Conservation (phyloP, 1,284 basidiomycete genomes). For the Cutaneotrichosporon spelunceum region DNA sequence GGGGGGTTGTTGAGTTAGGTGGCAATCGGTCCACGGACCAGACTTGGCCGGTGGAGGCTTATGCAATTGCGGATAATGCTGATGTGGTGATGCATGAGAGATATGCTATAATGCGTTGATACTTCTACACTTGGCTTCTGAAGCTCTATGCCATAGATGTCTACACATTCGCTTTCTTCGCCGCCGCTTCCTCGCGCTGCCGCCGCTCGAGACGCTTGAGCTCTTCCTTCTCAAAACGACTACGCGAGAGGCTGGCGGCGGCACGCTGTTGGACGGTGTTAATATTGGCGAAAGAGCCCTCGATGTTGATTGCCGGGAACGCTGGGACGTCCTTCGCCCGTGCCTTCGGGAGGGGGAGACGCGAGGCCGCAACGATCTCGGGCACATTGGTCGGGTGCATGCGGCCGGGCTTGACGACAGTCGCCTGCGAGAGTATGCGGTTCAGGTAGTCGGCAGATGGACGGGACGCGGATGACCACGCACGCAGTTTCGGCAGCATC, state of each 20-base stretch:
- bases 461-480: constrained; percentile 2
- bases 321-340: not conserved
- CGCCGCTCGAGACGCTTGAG: not conserved
- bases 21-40: not conserved
- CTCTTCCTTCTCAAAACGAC: not conserved
- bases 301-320: not conserved
- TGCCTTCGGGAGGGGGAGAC: not conserved
- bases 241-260: not conserved
- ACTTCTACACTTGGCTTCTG: too few relatives aligned
- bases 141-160: too few relatives aligned
- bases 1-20: constrained; percentile 3
- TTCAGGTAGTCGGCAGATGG: not conserved
- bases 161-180: not conserved
- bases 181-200: not conserved
- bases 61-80: too few relatives aligned
- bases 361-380: not conserved
- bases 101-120: too few relatives aligned
- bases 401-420: constrained; percentile 1
- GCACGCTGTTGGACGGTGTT: not conserved
- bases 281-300: not conserved
- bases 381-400: constrained; percentile 1
- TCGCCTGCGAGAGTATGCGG: constrained; percentile 1
- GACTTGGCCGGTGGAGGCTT: constrained; percentile 4
- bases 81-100: too few relatives aligned
- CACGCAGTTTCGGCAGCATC: not conserved